Conservation (phyloP, 2,329 filamentous ascomycete species). For the Madurella mycetomatis region DNA sequence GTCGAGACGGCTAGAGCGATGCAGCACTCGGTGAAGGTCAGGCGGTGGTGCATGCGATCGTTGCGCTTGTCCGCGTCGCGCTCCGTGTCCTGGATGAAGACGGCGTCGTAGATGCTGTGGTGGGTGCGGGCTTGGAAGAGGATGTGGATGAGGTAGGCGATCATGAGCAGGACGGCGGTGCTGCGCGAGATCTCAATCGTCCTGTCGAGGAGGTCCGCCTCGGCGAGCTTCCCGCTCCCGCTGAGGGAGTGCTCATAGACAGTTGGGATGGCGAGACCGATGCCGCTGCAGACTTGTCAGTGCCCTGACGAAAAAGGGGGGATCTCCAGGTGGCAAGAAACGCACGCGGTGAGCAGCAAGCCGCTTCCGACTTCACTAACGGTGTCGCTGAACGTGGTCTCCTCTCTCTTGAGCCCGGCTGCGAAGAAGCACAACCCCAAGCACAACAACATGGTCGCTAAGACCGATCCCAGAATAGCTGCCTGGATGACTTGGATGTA, state of each 20-base stretch:
- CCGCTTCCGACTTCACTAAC: conserved; percentile 77
- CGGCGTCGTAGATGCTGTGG: conserved; percentile 69
- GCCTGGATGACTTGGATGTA: conserved; percentile 72
- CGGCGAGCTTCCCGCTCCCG: conserved; percentile 23
- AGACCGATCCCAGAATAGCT: conserved; percentile 76
- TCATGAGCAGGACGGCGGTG: conserved; percentile 64
- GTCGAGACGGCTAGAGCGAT: conserved; percentile 62
- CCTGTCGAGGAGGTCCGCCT: conserved; percentile 43
- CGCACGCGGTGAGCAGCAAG: conserved; percentile 71
- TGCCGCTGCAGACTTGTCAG: conserved; percentile 33
- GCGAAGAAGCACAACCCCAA: conserved; percentile 76
- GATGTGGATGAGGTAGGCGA: conserved; percentile 63
- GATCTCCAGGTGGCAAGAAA: conserved; percentile 26
- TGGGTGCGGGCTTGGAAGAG: conserved; percentile 74
- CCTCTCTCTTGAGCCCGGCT: conserved; percentile 63
- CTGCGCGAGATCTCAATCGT: conserved; percentile 65
- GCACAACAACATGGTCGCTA: conserved; percentile 78
- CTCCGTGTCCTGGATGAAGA: conserved; percentile 67
- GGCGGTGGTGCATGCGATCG: conserved; percentile 58
- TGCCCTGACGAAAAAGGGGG: background rate
- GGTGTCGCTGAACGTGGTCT: conserved; percentile 68
- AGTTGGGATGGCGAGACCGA: conserved; percentile 49
- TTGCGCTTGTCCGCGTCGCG: conserved; percentile 60
- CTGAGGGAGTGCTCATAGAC: conserved; percentile 51
- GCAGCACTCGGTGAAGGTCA: conserved; percentile 70